Conservation (phyloP, 768 basidiomycete genomes). For the Sporobolomyces roseus region DNA sequence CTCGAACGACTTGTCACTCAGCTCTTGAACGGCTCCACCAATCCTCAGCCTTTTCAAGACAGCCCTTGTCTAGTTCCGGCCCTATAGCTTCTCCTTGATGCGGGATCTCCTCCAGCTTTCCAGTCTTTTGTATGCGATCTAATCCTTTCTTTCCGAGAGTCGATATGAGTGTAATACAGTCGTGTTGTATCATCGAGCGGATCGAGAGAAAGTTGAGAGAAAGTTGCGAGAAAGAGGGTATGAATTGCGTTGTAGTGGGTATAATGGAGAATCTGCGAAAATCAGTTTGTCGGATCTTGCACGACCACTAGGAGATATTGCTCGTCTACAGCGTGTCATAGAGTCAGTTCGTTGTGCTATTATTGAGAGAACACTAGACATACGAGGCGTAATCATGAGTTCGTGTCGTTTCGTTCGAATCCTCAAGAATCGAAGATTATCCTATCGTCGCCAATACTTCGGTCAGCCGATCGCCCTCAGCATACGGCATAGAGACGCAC, state of each 20-base stretch:
- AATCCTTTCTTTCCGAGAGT: too few relatives aligned
- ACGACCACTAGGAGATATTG: constrained; percentile 47
- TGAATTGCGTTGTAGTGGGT: neutral
- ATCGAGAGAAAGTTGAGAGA: too few relatives aligned
- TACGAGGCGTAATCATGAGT: constrained; percentile 53
- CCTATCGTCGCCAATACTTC: constrained; percentile 44
- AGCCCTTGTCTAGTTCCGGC: too few relatives aligned
- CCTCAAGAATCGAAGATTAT: constrained; percentile 50
- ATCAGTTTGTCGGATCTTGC: constrained; percentile 27
- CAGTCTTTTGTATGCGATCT: too few relatives aligned
- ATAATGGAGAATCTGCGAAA: neutral
- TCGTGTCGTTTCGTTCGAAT: constrained; percentile 52
- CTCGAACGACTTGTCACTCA: too few relatives aligned
- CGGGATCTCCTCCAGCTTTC: too few relatives aligned
- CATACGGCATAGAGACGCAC: constrained; percentile 45
- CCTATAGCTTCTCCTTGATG: too few relatives aligned
- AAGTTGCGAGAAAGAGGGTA: neutral
- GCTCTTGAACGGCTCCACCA: too few relatives aligned
- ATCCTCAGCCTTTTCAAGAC: too few relatives aligned
- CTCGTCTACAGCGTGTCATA: constrained; percentile 41
- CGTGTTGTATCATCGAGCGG: too few relatives aligned
- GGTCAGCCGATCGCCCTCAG: neutral
- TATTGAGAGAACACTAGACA: constrained; percentile 17
- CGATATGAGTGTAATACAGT: too few relatives aligned
- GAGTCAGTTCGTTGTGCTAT: neutral